A percentile compares a stretch with the other conserved stretches of the same genome.
Conservation (phyloP, 1,284 basidiomycete species). For the Leccinum fuscescens region DNA sequence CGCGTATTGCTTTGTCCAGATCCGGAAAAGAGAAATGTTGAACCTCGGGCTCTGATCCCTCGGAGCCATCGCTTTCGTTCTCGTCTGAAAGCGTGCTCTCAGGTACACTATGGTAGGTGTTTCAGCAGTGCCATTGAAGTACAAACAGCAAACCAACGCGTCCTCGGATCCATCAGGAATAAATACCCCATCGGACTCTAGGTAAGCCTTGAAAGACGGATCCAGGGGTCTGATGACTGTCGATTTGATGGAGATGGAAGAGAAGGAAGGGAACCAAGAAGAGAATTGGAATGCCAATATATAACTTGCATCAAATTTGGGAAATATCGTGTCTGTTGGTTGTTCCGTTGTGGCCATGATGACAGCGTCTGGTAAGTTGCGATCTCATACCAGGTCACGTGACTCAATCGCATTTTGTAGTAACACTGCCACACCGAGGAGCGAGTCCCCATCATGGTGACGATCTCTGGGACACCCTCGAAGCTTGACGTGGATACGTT, state of each 20-base stretch:
- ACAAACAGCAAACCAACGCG: slow-evolving; percentile 45
- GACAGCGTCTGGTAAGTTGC: not conserved
- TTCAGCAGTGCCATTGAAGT: slow-evolving; percentile 15
- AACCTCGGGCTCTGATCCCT: slow-evolving; percentile 41
- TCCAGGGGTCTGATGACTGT: slow-evolving; percentile 74
- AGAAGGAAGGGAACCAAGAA: slow-evolving; percentile 82
- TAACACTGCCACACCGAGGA: not conserved
- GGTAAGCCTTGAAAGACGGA: slow-evolving; percentile 67
- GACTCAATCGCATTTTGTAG: slow-evolving; percentile 1
- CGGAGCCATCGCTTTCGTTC: slow-evolving; percentile 38
- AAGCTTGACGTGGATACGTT: slow-evolving; percentile 31
- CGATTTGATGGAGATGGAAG: slow-evolving; percentile 70
- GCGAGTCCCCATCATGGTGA: slow-evolving; percentile 7
- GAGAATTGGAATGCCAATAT: slow-evolving; percentile 83
- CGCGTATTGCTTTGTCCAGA: slow-evolving; percentile 72
- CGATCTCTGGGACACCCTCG: slow-evolving; percentile 5
- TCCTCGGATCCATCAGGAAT: slow-evolving; percentile 83
- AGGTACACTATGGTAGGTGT: slow-evolving; percentile 39
- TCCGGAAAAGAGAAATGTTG: slow-evolving; percentile 68
- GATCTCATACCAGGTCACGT: slow-evolving; percentile 9
- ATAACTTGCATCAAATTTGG: slow-evolving; percentile 32
- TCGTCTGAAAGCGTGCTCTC: slow-evolving; percentile 56
- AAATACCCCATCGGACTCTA: slow-evolving; percentile 78
- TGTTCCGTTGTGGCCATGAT: not conserved
- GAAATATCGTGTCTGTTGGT: slow-evolving; percentile 14